Conservation (phyloP, 2,329 filamentous ascomycete genomes). For the Penicillium aurantiogriseum region DNA sequence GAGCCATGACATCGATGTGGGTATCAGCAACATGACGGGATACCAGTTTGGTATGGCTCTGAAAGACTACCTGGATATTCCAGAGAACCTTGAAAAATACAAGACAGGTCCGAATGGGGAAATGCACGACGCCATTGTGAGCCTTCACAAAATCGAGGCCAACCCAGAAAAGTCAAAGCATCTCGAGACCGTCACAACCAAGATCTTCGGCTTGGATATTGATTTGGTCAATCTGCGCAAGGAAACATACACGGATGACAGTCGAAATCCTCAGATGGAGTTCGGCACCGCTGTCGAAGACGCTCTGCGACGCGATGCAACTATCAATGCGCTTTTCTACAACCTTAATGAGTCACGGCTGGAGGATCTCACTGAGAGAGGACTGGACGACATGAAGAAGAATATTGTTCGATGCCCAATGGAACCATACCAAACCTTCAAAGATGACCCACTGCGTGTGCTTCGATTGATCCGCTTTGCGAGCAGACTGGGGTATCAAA, state of each 20-base stretch:
- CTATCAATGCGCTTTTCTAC: constrained; percentile 94
- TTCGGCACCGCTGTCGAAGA: constrained; percentile 92
- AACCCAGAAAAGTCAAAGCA: constrained; percentile 98
- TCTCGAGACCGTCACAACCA: constrained; percentile 84
- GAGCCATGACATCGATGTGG: constrained; percentile 52
- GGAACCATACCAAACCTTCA: constrained; percentile 87
- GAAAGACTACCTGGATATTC: constrained; percentile 44
- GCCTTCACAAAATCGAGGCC: constrained; percentile 80
- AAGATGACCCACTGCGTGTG: constrained; percentile 86
- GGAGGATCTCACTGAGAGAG: constrained; percentile 78
- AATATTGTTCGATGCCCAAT: constrained; percentile 80
- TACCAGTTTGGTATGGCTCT: constrained; percentile 47
- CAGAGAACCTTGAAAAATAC: constrained; percentile 43
- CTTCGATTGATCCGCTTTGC: constrained; percentile 87
- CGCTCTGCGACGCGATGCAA: constrained; percentile 83
- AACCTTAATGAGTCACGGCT: constrained; percentile 76
- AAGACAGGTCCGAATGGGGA: constrained; percentile 46
- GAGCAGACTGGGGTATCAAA: constrained; percentile 74
- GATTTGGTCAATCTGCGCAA: constrained; percentile 93
- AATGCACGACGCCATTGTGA: constrained; percentile 65
- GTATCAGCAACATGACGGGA: constrained; percentile 51
- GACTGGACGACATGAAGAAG: constrained; percentile 69
- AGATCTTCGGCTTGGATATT: constrained; percentile 80
- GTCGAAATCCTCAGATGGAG: constrained; percentile 86
- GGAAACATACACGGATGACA: constrained; percentile 86